Percentiles rank a stretch among this genome's conserved stretches.
phyloP scores from a whole-genome alignment of 495 filamentous ascomycete genomes.

The Neurospora sp. region DNA sequence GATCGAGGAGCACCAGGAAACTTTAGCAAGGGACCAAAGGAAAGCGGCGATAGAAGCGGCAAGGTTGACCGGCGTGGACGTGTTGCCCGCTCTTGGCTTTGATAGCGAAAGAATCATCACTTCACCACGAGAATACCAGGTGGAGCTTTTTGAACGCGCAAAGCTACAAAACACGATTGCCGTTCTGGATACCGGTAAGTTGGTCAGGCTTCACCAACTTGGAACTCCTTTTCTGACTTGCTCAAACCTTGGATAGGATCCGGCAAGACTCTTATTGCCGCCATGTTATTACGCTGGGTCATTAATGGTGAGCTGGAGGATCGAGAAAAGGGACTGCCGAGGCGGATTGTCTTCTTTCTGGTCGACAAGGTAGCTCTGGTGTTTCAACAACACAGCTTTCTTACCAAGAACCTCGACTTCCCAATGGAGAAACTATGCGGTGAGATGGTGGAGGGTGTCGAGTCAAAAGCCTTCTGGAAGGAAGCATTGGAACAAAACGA shows the following conservation, averaged over 20 bases:
- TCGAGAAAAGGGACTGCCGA: slow-evolving; percentile 48
- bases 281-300: slow-evolving; percentile 68
- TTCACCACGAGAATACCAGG: slow-evolving; percentile 80
- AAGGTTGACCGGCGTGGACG: slow-evolving; percentile 8
- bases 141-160: slow-evolving; percentile 84
- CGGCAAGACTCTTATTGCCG: slow-evolving; percentile 95
- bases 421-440: slow-evolving; percentile 73
- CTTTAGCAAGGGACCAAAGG: slow-evolving; percentile 1
- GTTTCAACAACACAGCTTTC: slow-evolving; percentile 78
- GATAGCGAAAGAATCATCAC: slow-evolving; percentile 47
- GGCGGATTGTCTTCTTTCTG: slow-evolving; percentile 73
- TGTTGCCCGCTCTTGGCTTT: slow-evolving; percentile 16
- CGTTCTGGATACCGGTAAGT: slow-evolving; percentile 80
- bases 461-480: slow-evolving; percentile 59
- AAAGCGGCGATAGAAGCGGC: slow-evolving; percentile 12
- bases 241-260: slow-evolving; percentile 48
- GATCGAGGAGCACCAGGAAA: slow-evolving; percentile 24
- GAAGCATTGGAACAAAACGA: slow-evolving; percentile 59
- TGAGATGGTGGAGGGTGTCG: slow-evolving; percentile 41
- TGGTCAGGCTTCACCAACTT: neutral
- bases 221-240: neutral
- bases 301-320: slow-evolving; percentile 70
- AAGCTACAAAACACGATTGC: slow-evolving; percentile 85
- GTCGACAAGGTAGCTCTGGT: slow-evolving; percentile 86
- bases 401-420: slow-evolving; percentile 75